A percentile compares a stretch with the other conserved stretches of the same genome.
Conservation (phyloP, 495 filamentous ascomycete species). For the Lasiosphaeris hirsuta region DNA sequence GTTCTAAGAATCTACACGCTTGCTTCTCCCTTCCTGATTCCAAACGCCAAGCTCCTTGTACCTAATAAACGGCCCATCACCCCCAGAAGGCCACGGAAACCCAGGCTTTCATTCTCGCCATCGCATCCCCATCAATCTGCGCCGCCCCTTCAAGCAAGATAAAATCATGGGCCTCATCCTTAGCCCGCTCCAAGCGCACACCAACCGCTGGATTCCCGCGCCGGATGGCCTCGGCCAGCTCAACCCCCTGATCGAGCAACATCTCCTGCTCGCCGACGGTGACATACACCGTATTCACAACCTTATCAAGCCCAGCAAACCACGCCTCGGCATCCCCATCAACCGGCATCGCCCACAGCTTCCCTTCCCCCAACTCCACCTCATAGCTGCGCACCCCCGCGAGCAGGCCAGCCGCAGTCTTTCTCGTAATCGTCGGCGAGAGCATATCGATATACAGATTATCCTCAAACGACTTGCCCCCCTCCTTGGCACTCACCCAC, state of each 20-base stretch:
- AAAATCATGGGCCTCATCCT: slow-evolving; percentile 24
- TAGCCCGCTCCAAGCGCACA: slow-evolving; percentile 12
- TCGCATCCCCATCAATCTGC: slow-evolving; percentile 16
- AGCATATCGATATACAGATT: slow-evolving; percentile 33
- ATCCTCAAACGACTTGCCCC: slow-evolving; percentile 9
- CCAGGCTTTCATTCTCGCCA: slow-evolving; percentile 19
- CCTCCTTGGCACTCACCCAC: slow-evolving; percentile 18
- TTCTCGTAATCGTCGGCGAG: background rate
- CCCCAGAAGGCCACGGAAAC: slow-evolving; percentile 9
- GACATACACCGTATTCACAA: slow-evolving; percentile 15
- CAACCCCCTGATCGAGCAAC: slow-evolving; percentile 16
- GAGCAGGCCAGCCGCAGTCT: background rate
- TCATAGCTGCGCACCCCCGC: slow-evolving; percentile 1
- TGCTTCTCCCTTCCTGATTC: too few species aligned
- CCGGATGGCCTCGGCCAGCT: slow-evolving; percentile 16
- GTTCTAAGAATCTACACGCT: too few species aligned
- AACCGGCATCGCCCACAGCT: slow-evolving; percentile 25
- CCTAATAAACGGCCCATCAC: too few species aligned
- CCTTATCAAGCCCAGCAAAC: slow-evolving; percentile 20
- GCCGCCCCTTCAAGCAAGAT: slow-evolving; percentile 16
- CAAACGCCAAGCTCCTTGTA: too few species aligned
- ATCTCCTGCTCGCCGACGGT: slow-evolving; percentile 20
- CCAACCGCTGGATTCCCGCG: slow-evolving; percentile 11
- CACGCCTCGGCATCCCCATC: slow-evolving; percentile 24
- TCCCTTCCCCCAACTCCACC: slow-evolving; percentile 10